Conservation (phyloP, 345 rosid genomes). For the Boechera retrofracta region DNA sequence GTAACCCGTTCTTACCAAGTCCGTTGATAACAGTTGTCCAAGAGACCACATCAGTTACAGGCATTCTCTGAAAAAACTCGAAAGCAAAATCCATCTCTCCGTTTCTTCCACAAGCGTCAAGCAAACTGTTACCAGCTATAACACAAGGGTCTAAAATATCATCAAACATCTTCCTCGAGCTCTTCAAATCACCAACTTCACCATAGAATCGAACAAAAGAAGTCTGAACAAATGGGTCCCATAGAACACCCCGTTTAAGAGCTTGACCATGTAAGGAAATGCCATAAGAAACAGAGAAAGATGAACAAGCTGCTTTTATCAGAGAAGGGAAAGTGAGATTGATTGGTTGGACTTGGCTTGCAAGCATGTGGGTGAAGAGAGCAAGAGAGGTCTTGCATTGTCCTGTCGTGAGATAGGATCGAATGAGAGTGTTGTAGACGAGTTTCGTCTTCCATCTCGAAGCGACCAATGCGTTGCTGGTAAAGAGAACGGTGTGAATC, state of each 20-base stretch:
- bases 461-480: constrained; percentile 38
- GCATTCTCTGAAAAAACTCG: constrained; percentile 56
- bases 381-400: constrained; percentile 46
- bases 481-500: constrained; percentile 56
- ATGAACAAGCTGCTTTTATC: constrained; percentile 54
- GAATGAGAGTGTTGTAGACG: constrained; percentile 64
- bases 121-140: constrained; percentile 59
- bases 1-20: constrained; percentile 52
- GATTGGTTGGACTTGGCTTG: constrained; percentile 52
- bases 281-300: constrained; percentile 50
- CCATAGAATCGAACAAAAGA: constrained; percentile 58
- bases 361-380: constrained; percentile 69
- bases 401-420: constrained; percentile 59
- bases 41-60: constrained; percentile 61
- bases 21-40: constrained; percentile 81
- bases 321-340: constrained; percentile 72
- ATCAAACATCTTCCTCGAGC: constrained; percentile 60
- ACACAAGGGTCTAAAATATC: constrained; percentile 58
- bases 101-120: constrained; percentile 68
- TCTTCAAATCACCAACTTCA: constrained; percentile 34
- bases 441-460: constrained; percentile 52
- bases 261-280: constrained; percentile 60
- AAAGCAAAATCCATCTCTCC: constrained; percentile 62
- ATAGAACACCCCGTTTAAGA: constrained; percentile 53
- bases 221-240: constrained; percentile 61